These are phyloP conservation scores for Plenodomus biglobosus DNA, from an alignment of 2,329 filamentous ascomycete species.

Conservation along the genomic window DNA sequence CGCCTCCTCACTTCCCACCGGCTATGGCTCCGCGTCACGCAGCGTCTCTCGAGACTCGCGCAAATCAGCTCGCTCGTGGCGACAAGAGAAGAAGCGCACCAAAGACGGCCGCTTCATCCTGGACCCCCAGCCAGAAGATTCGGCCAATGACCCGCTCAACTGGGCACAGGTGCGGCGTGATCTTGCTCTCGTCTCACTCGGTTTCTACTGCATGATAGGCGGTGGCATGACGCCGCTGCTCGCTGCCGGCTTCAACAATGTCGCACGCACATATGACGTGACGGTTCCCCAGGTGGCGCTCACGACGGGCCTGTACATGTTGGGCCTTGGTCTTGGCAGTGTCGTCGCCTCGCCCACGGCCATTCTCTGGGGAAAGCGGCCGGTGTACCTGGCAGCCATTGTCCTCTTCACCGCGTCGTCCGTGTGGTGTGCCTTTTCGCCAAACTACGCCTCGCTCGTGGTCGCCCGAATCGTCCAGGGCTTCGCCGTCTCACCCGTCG, in stretches of 20 bases:
- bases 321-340: slow-evolving; percentile 84
- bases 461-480: slow-evolving; percentile 85
- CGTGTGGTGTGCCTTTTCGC: slow-evolving; percentile 85
- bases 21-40: slow-evolving; percentile 20
- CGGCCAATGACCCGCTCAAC: slow-evolving; percentile 86
- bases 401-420: slow-evolving; percentile 75
- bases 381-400: slow-evolving; percentile 79
- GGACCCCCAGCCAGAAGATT: slow-evolving; percentile 89
- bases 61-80: slow-evolving; percentile 23
- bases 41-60: slow-evolving; percentile 26
- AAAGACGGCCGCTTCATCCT: slow-evolving; percentile 81
- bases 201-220: slow-evolving; percentile 90
- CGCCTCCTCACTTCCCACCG: slow-evolving; percentile 53
- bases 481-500: slow-evolving; percentile 82
- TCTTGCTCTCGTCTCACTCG: slow-evolving; percentile 74
- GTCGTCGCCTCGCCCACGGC: slow-evolving; percentile 86
- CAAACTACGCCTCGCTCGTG: slow-evolving; percentile 76
- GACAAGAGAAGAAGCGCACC: slow-evolving; percentile 69
- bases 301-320: slow-evolving; percentile 91
- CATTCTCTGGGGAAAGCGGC: slow-evolving; percentile 86
- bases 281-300: slow-evolving; percentile 73
- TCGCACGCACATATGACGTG: slow-evolving; percentile 68
- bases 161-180: slow-evolving; percentile 85
- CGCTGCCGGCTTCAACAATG: slow-evolving; percentile 83
- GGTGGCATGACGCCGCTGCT: slow-evolving; percentile 90